Evolutionary conservation across 2,329 filamentous ascomycete genomes (phyloP).

Genomic region (Didymellaceae sp.): DNA sequence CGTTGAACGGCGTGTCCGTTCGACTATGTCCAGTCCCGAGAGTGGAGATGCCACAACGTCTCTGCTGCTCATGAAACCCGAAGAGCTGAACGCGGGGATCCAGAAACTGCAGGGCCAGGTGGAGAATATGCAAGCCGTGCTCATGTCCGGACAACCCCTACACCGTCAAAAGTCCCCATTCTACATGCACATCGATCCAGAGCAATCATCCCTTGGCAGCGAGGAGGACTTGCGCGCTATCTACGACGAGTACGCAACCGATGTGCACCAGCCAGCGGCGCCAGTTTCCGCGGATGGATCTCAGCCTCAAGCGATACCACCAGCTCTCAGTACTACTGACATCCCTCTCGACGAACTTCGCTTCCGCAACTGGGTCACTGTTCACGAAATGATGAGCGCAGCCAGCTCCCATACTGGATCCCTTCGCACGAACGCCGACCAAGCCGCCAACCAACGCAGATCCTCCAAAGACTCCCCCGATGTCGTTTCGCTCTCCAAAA

Average conservation of each 20-base stretch:
- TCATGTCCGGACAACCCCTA: conserved; percentile 44
- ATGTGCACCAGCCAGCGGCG: conserved; percentile 41
- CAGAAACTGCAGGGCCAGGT: conserved; percentile 33
- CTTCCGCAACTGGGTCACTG: conserved; percentile 58
- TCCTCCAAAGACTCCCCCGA: conserved; percentile 4
- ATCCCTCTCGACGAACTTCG: conserved; percentile 54
- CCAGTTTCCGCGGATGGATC: conserved; percentile 10
- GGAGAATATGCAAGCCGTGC: conserved; percentile 34
- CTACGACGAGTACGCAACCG: conserved; percentile 55
- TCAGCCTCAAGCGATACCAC: conserved; percentile 2
- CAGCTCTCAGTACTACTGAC: conserved; percentile 44
- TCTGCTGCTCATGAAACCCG: conserved; percentile 17
- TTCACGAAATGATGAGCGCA: conserved; percentile 54
- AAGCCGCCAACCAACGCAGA: conserved; percentile 18
- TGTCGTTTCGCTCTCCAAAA: background rate
- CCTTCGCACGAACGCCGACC: conserved; percentile 9
- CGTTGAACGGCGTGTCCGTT: conserved; percentile 17
- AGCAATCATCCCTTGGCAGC: conserved; percentile 26
- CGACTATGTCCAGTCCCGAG: background rate
- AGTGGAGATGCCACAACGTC: conserved; percentile 1
- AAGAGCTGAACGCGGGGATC: conserved; percentile 27
- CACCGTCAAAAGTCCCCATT: conserved; percentile 46
- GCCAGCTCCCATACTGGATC: conserved; percentile 37
- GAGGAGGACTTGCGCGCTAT: conserved; percentile 44
- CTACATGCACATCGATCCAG: conserved; percentile 46